Percentiles rank a stretch among this genome's conserved stretches.
Evolutionary conservation across 768 basidiomycete species (phyloP).

Genomic region (Fibroporia radiculosa): DNA sequence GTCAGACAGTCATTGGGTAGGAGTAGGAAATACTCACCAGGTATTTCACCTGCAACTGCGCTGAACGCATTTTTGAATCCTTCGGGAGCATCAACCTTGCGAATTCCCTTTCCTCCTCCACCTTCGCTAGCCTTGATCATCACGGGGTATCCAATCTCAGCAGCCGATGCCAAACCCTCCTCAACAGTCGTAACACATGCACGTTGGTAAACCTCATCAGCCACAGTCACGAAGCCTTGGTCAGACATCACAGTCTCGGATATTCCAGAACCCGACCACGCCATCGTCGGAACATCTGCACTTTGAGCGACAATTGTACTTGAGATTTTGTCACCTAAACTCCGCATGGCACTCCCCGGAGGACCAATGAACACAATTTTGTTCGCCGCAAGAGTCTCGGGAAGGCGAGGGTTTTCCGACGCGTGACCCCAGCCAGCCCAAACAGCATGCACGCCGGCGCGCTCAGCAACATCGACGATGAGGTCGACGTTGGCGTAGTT

Average conservation of each 20-base stretch:
- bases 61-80: slow-evolving; percentile 91
- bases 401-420: slow-evolving; percentile 95
- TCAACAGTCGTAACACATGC: slow-evolving; percentile 88
- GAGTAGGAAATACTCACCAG: slow-evolving; percentile 46
- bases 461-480: slow-evolving; percentile 96
- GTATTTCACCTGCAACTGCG: slow-evolving; percentile 93
- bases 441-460: slow-evolving; percentile 95
- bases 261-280: slow-evolving; percentile 97
- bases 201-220: slow-evolving; percentile 78
- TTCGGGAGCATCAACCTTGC: slow-evolving; percentile 83
- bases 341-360: slow-evolving; percentile 97
- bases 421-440: slow-evolving; percentile 99
- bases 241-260: slow-evolving; percentile 77
- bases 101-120: slow-evolving; percentile 97
- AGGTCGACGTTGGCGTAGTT: slow-evolving; percentile 99
- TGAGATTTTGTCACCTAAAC: slow-evolving; percentile 98
- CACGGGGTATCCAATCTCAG: slow-evolving; percentile 90
- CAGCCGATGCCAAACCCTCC: slow-evolving; percentile 76
- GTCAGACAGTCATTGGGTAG: slow-evolving; percentile 9
- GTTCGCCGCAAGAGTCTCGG: slow-evolving; percentile 86
- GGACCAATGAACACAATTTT: slow-evolving; percentile 99
- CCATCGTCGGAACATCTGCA: slow-evolving; percentile 95
- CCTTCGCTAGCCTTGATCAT: slow-evolving; percentile 99
- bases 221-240: slow-evolving; percentile 89
- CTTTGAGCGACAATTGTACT: slow-evolving; percentile 98